A percentile compares a stretch with the other conserved stretches of the same genome.
Conservation (phyloP, 2,329 filamentous ascomycete genomes). For the Chaetomium strumarium region DNA sequence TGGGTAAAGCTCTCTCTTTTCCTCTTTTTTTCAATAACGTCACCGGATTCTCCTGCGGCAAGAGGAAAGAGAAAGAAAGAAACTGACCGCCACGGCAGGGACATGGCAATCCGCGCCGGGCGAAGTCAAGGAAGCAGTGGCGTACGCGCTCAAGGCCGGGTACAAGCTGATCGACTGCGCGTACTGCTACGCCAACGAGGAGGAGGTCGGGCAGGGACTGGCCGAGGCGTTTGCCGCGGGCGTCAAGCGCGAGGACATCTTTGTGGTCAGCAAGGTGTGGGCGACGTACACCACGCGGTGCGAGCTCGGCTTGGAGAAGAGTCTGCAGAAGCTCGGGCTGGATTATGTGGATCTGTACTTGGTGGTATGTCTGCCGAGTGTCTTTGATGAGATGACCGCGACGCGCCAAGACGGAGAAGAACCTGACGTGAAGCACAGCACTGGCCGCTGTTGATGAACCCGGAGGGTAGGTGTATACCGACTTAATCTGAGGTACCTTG, state of each 20-base stretch:
- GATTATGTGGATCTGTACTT: constrained; percentile 79
- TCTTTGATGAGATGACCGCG: too few species aligned
- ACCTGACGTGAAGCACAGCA: constrained; percentile 43
- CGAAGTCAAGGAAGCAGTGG: constrained; percentile 53
- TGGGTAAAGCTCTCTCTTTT: constrained; percentile 42
- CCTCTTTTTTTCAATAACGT: constrained; percentile 6
- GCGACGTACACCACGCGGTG: constrained; percentile 68
- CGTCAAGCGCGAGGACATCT: constrained; percentile 70
- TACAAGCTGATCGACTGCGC: constrained; percentile 64
- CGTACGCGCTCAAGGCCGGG: constrained; percentile 50
- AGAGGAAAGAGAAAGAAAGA: not conserved
- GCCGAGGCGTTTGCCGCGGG: constrained; percentile 65
- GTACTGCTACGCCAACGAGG: constrained; percentile 76
- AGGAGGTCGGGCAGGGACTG: constrained; percentile 74
- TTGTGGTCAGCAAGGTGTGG: constrained; percentile 83
- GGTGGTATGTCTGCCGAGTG: constrained; percentile 40
- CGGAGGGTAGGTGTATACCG: constrained; percentile 47
- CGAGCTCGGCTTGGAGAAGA: constrained; percentile 65
- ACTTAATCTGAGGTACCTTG: not conserved
- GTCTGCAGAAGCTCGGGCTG: constrained; percentile 65
- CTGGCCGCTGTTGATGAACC: constrained; percentile 79
- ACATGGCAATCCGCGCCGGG: constrained; percentile 60
- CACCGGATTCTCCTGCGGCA: not conserved
- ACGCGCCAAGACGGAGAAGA: not conserved
- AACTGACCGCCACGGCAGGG: constrained; percentile 34